Conservation (phyloP, 371 early-diverging fungal species). For the Actinomucor elegans region DNA sequence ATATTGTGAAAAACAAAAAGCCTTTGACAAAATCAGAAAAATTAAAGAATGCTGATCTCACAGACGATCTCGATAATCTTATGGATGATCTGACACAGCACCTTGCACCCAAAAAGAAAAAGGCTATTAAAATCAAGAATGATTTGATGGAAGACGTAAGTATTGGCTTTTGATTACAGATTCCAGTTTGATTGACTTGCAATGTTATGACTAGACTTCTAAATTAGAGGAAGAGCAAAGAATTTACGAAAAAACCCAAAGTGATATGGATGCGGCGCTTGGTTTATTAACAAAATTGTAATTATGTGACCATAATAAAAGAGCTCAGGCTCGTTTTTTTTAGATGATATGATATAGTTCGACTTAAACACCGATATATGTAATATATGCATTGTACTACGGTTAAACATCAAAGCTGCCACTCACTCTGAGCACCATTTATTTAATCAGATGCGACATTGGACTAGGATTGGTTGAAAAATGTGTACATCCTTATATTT, state of each 20-base stretch:
- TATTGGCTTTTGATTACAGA: background rate
- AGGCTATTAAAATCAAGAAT: conserved; percentile 13
- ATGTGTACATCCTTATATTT: too few species aligned
- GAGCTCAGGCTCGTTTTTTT: too few species aligned
- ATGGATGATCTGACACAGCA: conserved; percentile 35
- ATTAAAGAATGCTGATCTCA: conserved; percentile 24
- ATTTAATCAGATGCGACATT: too few species aligned
- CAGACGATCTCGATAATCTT: conserved; percentile 38
- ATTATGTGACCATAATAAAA: background rate
- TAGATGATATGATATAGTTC: too few species aligned
- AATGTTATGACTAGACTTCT: conserved; percentile 6
- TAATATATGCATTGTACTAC: too few species aligned
- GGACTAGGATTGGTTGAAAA: too few species aligned
- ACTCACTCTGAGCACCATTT: too few species aligned
- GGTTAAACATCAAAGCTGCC: too few species aligned
- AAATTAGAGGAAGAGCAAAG: conserved; percentile 38
- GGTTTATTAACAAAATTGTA: conserved; percentile 38
- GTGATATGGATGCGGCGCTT: conserved; percentile 46
- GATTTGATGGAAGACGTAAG: conserved; percentile 22
- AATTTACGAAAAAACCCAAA: conserved; percentile 43
- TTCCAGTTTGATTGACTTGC: background rate
- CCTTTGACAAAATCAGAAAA: conserved; percentile 26
- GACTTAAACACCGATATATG: too few species aligned
- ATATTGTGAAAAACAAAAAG: conserved; percentile 15
- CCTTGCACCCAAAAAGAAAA: conserved; percentile 29